These are phyloP conservation scores for Aciculosporium take DNA, from an alignment of 2,329 filamentous ascomycete species.

Conservation along the genomic window DNA sequence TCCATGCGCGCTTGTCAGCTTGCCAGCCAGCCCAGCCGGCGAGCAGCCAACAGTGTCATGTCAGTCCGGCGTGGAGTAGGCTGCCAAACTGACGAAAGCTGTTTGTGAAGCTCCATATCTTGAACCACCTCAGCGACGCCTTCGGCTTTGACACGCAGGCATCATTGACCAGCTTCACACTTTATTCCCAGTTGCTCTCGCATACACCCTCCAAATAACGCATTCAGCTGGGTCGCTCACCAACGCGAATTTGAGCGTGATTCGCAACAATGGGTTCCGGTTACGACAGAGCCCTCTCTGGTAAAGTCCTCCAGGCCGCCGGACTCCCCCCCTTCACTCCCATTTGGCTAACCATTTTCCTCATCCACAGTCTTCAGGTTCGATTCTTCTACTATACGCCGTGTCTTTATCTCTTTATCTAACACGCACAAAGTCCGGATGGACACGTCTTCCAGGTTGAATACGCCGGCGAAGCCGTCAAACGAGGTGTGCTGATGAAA, in stretches of 20 bases:
- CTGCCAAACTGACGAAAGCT: constrained; percentile 28
- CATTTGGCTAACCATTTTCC: constrained; percentile 24
- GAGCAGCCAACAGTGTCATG: too few species aligned
- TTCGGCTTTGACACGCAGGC: constrained; percentile 4
- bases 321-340: constrained; percentile 2
- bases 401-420: constrained; percentile 17
- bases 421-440: constrained; percentile 62
- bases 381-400: constrained; percentile 3
- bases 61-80: constrained; percentile 11
- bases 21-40: not conserved
- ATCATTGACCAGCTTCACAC: not conserved
- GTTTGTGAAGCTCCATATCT: constrained; percentile 6
- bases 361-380: constrained; percentile 66
- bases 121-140: not conserved
- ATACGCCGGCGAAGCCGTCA: constrained; percentile 97
- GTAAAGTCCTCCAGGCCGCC: constrained; percentile 40
- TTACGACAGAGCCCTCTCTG: constrained; percentile 98
- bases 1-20: not conserved
- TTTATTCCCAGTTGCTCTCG: not conserved
- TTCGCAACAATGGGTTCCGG: constrained; percentile 60
- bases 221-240: not conserved
- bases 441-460: constrained; percentile 99
- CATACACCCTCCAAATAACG: not conserved
- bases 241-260: not conserved
- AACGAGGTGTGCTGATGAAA: constrained; percentile 55